Evolutionary conservation across 2,329 filamentous ascomycete species (phyloP).

Genomic region (Hymenoscyphus albidus): DNA sequence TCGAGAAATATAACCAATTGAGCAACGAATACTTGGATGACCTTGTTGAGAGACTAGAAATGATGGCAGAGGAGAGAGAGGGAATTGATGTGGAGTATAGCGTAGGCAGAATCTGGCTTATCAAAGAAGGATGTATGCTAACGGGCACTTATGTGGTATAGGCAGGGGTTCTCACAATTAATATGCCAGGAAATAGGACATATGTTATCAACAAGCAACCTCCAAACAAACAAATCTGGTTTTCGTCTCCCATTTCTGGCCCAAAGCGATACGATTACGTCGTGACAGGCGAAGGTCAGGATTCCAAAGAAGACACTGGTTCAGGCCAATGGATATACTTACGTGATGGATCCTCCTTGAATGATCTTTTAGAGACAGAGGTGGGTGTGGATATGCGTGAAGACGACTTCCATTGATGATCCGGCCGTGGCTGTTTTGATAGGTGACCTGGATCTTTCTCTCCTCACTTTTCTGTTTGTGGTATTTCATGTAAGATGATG

Average conservation of each 20-base stretch:
- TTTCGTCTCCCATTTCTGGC: slow-evolving; percentile 84
- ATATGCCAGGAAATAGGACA: slow-evolving; percentile 64
- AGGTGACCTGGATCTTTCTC: not conserved
- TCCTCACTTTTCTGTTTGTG: not conserved
- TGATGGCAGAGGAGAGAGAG: slow-evolving; percentile 65
- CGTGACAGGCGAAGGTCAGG: slow-evolving; percentile 64
- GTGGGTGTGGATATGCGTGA: slow-evolving; percentile 55
- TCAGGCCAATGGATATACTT: slow-evolving; percentile 82
- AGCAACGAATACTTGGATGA: slow-evolving; percentile 70
- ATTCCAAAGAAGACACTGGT: slow-evolving; percentile 74
- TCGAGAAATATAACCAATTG: slow-evolving; percentile 70
- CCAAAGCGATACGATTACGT: slow-evolving; percentile 96
- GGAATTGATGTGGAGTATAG: slow-evolving; percentile 87
- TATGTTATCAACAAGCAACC: slow-evolving; percentile 99
- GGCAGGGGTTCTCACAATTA: slow-evolving; percentile 82
- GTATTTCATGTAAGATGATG: not conserved
- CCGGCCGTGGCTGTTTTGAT: slow-evolving; percentile 1
- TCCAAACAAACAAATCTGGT: slow-evolving; percentile 96
- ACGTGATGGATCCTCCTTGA: slow-evolving; percentile 74
- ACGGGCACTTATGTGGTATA: slow-evolving; percentile 37
- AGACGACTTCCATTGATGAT: not conserved
- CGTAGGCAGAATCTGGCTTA: slow-evolving; percentile 49
- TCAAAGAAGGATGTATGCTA: slow-evolving; percentile 4
- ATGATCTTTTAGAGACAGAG: slow-evolving; percentile 70
- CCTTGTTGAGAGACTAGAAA: slow-evolving; percentile 61